Evolutionary conservation across 2,329 filamentous ascomycete species (phyloP), one percentile per base, ranked within the genome.

Genomic region (Nigrograna mackinnonii): DNA sequence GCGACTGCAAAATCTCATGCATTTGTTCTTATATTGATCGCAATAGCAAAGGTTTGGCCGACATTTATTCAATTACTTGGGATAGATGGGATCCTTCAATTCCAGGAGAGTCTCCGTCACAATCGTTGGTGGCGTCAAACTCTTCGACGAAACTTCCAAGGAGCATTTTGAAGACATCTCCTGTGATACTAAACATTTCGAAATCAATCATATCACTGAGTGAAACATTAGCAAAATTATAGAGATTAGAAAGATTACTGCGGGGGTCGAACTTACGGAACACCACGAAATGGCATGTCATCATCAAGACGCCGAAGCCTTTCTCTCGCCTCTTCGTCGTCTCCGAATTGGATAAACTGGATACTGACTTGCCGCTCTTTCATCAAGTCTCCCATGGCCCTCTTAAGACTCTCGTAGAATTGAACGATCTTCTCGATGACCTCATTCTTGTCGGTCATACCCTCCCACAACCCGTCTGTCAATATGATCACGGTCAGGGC

Each of bases 391-490:
- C n/a, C n/a, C n/a, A n/a, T n/a, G n/a, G n/a, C n/a, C n/a, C n/a
- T n/a, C n/a, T n/a, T n/a, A n/a, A n/a, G n/a, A n/a, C n/a, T n/a
- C n/a, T n/a, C n/a, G n/a, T n/a, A n/a, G n/a, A 54, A 41, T 5
- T 41, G 22, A 9, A 43, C 13, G 16, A 54, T 45, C 9, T 35
- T 34, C 4, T 40, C 21, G 13, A 44, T 22, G 17, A 49, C 17
- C 11, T 24, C 6, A n/a, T n/a, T n/a, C 17, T 4, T 13, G 2
- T 22, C 31, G 5, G 19, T 13, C 9, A 37, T 41, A 5, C 39
- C 35, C n/a, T 36, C 20, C 54, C 54, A 59, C 2, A 49, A 30
- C 6, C 50, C 56, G 35, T 59, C 49, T 0, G 56, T 59, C n/a
- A 59, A 34, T 2, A 58, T 41, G 19, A 57, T 51, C 11, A 55